These are phyloP conservation scores for Tulasnella sp. DNA, from an alignment of 768 basidiomycete species.

Conservation along the genomic window DNA sequence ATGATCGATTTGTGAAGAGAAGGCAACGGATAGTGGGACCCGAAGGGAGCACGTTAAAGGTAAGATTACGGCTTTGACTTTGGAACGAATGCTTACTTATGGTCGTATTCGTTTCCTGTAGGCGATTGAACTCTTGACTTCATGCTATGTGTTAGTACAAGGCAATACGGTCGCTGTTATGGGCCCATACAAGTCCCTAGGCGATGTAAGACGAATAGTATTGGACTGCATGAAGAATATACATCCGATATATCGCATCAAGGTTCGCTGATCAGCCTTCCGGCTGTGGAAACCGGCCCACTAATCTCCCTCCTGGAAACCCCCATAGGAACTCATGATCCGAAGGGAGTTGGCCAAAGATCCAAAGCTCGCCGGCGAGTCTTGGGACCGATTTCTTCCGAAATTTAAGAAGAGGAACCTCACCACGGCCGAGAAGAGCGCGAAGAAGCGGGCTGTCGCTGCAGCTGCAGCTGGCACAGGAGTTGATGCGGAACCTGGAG, in stretches of 20 bases:
- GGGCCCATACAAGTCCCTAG: conserved; percentile 90
- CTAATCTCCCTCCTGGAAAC: not conserved
- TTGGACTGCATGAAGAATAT: conserved; percentile 99
- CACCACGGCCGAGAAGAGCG: conserved; percentile 88
- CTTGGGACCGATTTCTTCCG: conserved; percentile 96
- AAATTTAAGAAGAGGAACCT: conserved; percentile 89
- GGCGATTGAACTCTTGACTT: conserved; percentile 94
- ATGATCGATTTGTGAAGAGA: conserved; percentile 92
- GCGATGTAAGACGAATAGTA: conserved; percentile 93
- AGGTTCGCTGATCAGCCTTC: conserved; percentile 38
- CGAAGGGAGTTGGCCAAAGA: conserved; percentile 96
- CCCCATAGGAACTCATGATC: conserved; percentile 89
- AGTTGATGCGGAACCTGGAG: not conserved
- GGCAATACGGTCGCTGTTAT: conserved; percentile 97
- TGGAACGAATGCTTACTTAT: not conserved
- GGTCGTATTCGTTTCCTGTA: conserved; percentile 25
- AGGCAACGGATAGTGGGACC: conserved; percentile 95
- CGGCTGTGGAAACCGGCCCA: not conserved
- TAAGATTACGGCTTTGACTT: conserved; percentile 31
- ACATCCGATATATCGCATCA: conserved; percentile 98
- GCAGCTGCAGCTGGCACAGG: conserved; percentile 43
- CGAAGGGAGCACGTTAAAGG: conserved; percentile 94
- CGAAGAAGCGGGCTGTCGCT: conserved; percentile 72
- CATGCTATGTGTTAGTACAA: conserved; percentile 96
- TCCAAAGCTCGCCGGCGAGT: conserved; percentile 84